Evolutionary conservation across 2,329 filamentous ascomycete genomes (phyloP), one percentile per base, ranked within the genome.

Genomic region (Triangularia setosa): DNA sequence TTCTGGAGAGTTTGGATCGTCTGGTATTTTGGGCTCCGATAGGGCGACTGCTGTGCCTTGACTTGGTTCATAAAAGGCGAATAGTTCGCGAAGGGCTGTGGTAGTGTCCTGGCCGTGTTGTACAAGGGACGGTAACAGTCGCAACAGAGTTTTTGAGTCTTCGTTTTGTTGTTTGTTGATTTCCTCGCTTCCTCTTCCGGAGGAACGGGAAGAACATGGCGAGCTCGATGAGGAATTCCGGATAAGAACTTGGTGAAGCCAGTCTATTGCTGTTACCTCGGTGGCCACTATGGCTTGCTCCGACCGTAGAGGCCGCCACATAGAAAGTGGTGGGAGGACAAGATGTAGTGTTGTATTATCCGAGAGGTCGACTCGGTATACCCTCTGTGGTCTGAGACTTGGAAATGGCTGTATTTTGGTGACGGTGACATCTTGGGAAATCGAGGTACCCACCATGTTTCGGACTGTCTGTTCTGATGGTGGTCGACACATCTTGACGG

Each of bases 211-310:
- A 7, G 60, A 28, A 24, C 33, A 54, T 11, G 55, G n/a, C 7
- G 54, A n/a, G 40, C 5, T 18, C 3, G 8, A n/a, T n/a, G 24
- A 44, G 21, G 54, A 30, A 64, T 57, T 40, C 2, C 28, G 40
- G 18, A 27, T 40, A 62, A 70, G 61, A 55, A 59, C 16, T 60
- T 72, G 68, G 40, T 75, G 73, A 21, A 84, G 73, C 81, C 81
- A 85, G 61, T 72, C 74, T 40, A 84, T 69, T 1, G 83, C 68
- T 8, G 75, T 71, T 9, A 79, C 79, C 68, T 85, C 83, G 23
- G 81, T 79, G 24, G 73, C 71, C 58, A 81, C 73, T 52, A 79
- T 76, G 35, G 72, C 76, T 57, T 78, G 77, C 69, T 85, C 83
- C 58, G 74, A 80, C 28, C 83, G 78, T 30, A 85, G 74, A 27